These are phyloP conservation scores for Ogataea paradorogensis DNA, from an alignment of 805 yeast species.

Conservation along the genomic window DNA sequence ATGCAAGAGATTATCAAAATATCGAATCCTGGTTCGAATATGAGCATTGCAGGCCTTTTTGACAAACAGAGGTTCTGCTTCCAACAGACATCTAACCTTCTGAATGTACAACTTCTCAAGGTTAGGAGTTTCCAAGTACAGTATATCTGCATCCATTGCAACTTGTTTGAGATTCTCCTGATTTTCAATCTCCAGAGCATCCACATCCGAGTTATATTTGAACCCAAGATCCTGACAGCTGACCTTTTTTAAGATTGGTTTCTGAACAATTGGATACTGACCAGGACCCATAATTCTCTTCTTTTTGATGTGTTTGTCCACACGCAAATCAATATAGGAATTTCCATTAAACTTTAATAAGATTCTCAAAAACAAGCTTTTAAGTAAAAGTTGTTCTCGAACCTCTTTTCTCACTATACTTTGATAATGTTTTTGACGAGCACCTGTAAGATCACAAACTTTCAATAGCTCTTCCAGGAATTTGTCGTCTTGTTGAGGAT, in stretches of 20 bases:
- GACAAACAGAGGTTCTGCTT: constrained; percentile 4
- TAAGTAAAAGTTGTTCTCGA: constrained; percentile 10
- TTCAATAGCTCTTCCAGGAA: constrained; percentile 20
- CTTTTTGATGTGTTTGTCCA: constrained; percentile 17
- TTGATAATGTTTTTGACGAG: constrained; percentile 18
- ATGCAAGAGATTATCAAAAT: constrained; percentile 6
- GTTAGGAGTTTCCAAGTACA: constrained; percentile 17
- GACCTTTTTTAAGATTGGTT: constrained; percentile 22
- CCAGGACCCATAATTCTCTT: constrained; percentile 14
- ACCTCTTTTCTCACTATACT: constrained; percentile 10
- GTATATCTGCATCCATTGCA: constrained; percentile 22
- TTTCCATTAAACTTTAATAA: constrained; percentile 9
- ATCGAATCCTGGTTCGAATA: constrained; percentile 6
- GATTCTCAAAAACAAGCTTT: constrained; percentile 10
- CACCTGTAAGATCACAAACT: constrained; percentile 25
- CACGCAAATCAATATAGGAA: constrained; percentile 12
- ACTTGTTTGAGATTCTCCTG: constrained; percentile 16
- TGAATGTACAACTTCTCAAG: constrained; percentile 15
- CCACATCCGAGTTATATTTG: constrained; percentile 14
- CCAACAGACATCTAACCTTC: constrained; percentile 9
- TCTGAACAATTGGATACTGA: constrained; percentile 22
- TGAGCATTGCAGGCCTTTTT: constrained; percentile 13
- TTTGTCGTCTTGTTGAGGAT: constrained; percentile 22
- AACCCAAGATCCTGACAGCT: constrained; percentile 12
- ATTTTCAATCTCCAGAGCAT: constrained; percentile 16